Evolutionary conservation across 2,329 filamentous ascomycete genomes (phyloP), one percentile per base, ranked within the genome.

Genomic region (Arthrobotrys iridis): DNA sequence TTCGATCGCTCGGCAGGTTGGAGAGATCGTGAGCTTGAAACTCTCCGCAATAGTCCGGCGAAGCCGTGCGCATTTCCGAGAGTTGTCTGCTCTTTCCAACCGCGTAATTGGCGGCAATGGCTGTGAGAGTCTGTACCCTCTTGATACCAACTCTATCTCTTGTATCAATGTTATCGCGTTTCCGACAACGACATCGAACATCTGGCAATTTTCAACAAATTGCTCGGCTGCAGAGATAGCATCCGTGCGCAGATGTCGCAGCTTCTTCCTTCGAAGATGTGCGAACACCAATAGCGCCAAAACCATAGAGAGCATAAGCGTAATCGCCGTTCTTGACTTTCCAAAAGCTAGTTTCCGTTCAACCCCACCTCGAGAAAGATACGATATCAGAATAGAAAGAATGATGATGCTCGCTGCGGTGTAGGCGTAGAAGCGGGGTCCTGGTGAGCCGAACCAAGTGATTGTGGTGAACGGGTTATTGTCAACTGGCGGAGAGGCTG

Each of bases 61-160:
- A 37, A 99, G 84, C 77, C 92, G 88, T 76, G 90, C 84, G 80
- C 95, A 99, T 80, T 93, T 90, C 78, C 93, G 87, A 5, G 86
- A 87, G 81, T 96, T 91, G 45, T 88, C 88, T 74, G 89, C 89
- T 78, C 96, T 93, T 81, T 99, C 95, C 30, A 99, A 85, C 48
- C 94, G 89, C 78, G 91, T 96, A 74, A 97, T 91, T n/a, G 95
- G 95, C 4, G 95, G 94, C 35, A 83, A 22, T 93, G 94, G 13
- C 89, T 90, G 85, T 92, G 96, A 93, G 89, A 97, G 86, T 83
- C 92, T 87, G 82, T 96, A 97, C 20, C 93, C 93, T 78, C 93
- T 88, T 28, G 93, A 96, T 24, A 97, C 93, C 30, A 97, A 86
- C 83, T 97, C 93, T n/a, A 97, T 93, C 83, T 97, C 93, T 81